phyloP scores from a whole-genome alignment of 192 early-diverging fungal genomes.

The Backusella tarrabulga region DNA sequence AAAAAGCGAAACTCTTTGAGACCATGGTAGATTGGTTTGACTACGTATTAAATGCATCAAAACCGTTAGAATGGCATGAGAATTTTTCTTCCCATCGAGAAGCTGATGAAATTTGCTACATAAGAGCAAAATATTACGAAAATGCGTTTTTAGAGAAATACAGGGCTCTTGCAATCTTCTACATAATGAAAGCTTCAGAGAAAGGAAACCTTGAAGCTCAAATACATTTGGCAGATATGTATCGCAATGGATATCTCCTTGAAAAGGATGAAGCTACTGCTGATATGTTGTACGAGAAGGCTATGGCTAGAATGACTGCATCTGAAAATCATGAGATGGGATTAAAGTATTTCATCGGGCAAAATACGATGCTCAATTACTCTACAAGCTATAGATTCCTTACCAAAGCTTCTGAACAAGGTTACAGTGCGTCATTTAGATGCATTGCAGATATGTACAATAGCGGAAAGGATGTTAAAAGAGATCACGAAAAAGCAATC shows the following conservation, averaged over 20 bases:
- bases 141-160: not conserved
- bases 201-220: not conserved
- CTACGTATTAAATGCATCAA: not conserved
- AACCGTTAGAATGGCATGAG: not conserved
- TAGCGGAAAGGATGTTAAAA: not conserved
- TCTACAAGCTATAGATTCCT: not conserved
- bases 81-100: not conserved
- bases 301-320: not conserved
- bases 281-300: not conserved
- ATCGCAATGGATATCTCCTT: not conserved
- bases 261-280: not conserved
- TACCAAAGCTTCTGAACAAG: not conserved
- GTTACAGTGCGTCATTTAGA: not conserved
- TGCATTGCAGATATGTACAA: not conserved
- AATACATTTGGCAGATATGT: not conserved
- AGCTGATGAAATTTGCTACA: not conserved
- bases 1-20: not conserved
- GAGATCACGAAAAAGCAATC: not conserved
- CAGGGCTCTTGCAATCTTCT: not conserved
- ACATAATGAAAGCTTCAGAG: not conserved
- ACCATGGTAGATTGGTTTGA: not conserved
- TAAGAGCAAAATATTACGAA: not conserved
- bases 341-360: not conserved
- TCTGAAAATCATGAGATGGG: not conserved
- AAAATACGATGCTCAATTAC: not conserved